phyloP scores from a whole-genome alignment of 2,329 filamentous ascomycete species.

The Colletotrichum theobromicola region DNA sequence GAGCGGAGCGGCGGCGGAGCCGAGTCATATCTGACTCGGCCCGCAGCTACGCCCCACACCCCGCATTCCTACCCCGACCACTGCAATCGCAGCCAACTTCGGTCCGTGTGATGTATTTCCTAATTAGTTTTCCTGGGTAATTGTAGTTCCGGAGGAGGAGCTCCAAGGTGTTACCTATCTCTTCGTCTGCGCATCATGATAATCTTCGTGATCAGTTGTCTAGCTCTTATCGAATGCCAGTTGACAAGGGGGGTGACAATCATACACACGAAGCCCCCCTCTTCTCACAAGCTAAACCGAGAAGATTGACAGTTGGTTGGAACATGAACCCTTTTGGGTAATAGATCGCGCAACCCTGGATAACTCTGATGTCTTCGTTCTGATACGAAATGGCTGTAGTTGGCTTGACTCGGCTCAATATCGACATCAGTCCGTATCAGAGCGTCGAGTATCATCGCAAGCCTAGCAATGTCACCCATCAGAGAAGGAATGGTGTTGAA shows the following conservation, averaged over 20 bases:
- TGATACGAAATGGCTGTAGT: not conserved
- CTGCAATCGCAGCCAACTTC: not conserved
- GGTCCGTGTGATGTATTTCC: not conserved
- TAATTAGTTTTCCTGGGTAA: fast-evolving
- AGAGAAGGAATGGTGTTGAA: not conserved
- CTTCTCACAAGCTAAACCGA: not conserved
- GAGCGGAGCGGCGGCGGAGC: not conserved
- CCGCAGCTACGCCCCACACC: not conserved
- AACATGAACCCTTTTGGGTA: not conserved
- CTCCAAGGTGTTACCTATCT: not conserved
- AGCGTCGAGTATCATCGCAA: not conserved
- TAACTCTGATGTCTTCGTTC: fast-evolving
- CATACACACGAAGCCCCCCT: not conserved
- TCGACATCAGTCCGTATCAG: not conserved
- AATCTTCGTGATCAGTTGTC: fast-evolving
- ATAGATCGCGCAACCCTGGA: not conserved
- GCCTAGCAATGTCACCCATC: not conserved
- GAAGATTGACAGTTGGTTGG: not conserved
- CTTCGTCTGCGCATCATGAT: not conserved
- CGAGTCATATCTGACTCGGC: not conserved
- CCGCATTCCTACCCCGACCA: not conserved
- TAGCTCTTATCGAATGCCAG: not conserved
- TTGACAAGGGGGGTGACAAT: not conserved
- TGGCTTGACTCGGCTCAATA: not conserved
- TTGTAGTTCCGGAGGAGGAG: not conserved